A percentile compares a stretch with the other conserved stretches of the same genome.
Evolutionary conservation across 176 grass and related monocot species (phyloP).

Genomic region (Carex parvula): DNA sequence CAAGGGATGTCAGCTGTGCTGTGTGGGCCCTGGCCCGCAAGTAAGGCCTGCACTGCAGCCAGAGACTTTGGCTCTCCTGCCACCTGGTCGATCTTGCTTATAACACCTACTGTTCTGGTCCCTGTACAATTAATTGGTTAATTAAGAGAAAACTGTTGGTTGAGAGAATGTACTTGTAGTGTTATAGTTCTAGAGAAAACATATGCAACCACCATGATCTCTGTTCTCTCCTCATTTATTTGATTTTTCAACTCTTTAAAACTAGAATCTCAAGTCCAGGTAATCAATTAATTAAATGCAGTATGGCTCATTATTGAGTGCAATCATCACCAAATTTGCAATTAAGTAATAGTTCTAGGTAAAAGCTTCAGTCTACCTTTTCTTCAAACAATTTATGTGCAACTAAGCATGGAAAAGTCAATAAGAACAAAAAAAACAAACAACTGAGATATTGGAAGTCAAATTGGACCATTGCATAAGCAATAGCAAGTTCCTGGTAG

Average conservation of each 20-base stretch:
- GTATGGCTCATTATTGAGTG: background rate
- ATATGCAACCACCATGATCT: background rate
- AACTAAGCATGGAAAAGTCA: background rate
- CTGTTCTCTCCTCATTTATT: background rate
- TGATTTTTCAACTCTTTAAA: background rate
- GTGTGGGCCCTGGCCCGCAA: constrained; percentile 64
- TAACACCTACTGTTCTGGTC: constrained; percentile 86
- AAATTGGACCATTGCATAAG: background rate
- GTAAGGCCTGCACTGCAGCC: constrained; percentile 67
- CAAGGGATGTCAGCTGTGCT: constrained; percentile 67
- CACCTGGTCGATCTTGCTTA: constrained; percentile 96
- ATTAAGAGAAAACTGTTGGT: background rate
- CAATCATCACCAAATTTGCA: background rate
- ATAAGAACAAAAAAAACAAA: constrained; percentile 3
- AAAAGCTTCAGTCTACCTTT: background rate
- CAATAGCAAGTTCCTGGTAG: background rate
- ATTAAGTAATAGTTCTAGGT: background rate
- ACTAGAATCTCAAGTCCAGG: background rate
- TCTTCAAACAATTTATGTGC: background rate
- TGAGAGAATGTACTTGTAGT: background rate
- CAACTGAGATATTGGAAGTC: constrained; percentile 4
- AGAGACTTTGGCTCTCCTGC: constrained; percentile 65
- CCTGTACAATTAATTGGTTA: constrained; percentile 46
- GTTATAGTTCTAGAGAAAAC: constrained; percentile 7
- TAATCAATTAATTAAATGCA: background rate